A percentile compares a stretch with the other conserved stretches of the same genome.
Evolutionary conservation across 2,329 filamentous ascomycete genomes (phyloP).

Genomic region (Trichothecium roseum): DNA sequence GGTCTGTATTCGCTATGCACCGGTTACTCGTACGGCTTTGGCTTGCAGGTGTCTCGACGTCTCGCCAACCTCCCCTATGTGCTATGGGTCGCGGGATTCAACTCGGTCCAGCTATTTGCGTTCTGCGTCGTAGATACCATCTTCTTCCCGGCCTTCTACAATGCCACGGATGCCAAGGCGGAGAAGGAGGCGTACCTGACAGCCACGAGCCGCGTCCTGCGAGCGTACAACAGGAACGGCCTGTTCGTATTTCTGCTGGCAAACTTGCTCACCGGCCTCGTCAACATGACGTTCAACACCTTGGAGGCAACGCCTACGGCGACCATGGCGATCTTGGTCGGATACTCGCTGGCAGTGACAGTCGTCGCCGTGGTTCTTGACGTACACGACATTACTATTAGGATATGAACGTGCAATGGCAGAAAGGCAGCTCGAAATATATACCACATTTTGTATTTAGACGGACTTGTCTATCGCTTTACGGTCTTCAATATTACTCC

Average conservation of each 20-base stretch:
- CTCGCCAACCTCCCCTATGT: constrained; percentile 91
- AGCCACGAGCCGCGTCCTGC: constrained; percentile 72
- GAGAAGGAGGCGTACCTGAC: constrained; percentile 55
- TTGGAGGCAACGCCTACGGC: constrained; percentile 54
- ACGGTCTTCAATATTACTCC: neutral
- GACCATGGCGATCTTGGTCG: constrained; percentile 66
- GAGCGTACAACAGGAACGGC: constrained; percentile 82
- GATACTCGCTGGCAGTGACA: constrained; percentile 60
- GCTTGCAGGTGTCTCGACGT: constrained; percentile 71
- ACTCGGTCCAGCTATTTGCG: constrained; percentile 67
- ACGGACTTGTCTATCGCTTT: neutral
- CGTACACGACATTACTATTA: constrained; percentile 56
- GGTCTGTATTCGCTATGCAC: constrained; percentile 60
- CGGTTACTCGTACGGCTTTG: constrained; percentile 58
- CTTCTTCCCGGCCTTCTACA: constrained; percentile 66
- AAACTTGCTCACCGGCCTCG: constrained; percentile 78
- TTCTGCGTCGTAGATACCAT: constrained; percentile 70
- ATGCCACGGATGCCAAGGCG: constrained; percentile 37
- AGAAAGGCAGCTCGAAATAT: neutral
- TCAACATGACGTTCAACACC: constrained; percentile 82
- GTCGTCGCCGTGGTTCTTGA: constrained; percentile 59
- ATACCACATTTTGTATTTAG: no score
- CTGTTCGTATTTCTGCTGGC: constrained; percentile 76
- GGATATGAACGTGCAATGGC: constrained; percentile 36
- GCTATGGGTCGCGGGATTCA: constrained; percentile 87